Percentiles rank a stretch among this genome's conserved stretches.
Evolutionary conservation across 2,329 filamentous ascomycete genomes (phyloP).

Genomic region (Aspergillus tamarii): DNA sequence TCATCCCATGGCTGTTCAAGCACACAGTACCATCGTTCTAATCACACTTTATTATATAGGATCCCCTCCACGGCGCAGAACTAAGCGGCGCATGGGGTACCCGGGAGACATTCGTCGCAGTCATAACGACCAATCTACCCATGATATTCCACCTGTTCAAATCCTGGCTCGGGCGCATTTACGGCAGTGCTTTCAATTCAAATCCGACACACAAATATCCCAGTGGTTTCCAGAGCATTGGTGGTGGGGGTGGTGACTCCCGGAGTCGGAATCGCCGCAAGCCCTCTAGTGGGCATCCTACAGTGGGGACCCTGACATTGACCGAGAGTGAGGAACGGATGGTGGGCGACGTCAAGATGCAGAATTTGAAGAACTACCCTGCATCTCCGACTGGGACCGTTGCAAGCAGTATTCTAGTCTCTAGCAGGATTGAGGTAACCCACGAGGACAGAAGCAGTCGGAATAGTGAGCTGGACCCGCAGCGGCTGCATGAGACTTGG

Average conservation of each 20-base stretch:
- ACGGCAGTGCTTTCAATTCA: slow-evolving; percentile 43
- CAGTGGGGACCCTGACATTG: slow-evolving; percentile 42
- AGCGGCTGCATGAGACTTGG: not conserved
- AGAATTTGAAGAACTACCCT: slow-evolving; percentile 35
- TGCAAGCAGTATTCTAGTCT: slow-evolving; percentile 44
- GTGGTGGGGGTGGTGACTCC: slow-evolving; percentile 30
- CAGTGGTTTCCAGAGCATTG: slow-evolving; percentile 30
- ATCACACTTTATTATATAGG: slow-evolving; percentile 17
- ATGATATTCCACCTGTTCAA: slow-evolving; percentile 49
- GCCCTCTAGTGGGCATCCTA: slow-evolving; percentile 38
- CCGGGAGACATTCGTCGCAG: slow-evolving; percentile 45
- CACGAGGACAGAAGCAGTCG: slow-evolving; percentile 16
- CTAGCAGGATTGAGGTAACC: slow-evolving; percentile 46
- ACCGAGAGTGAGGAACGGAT: slow-evolving; percentile 51
- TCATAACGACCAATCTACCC: slow-evolving; percentile 42
- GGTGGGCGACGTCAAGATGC: slow-evolving; percentile 48
- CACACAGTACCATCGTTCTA: not conserved
- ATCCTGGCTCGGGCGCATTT: slow-evolving; percentile 40
- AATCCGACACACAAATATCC: slow-evolving; percentile 45
- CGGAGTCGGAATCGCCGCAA: slow-evolving; percentile 36
- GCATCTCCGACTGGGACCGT: slow-evolving; percentile 13
- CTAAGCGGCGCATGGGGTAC: slow-evolving; percentile 42
- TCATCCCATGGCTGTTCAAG: not conserved
- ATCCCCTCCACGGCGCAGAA: slow-evolving; percentile 35
- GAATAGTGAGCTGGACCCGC: not conserved